Evolutionary conservation across 805 yeast genomes (phyloP).

Genomic region (Candida sphagnicola): DNA sequence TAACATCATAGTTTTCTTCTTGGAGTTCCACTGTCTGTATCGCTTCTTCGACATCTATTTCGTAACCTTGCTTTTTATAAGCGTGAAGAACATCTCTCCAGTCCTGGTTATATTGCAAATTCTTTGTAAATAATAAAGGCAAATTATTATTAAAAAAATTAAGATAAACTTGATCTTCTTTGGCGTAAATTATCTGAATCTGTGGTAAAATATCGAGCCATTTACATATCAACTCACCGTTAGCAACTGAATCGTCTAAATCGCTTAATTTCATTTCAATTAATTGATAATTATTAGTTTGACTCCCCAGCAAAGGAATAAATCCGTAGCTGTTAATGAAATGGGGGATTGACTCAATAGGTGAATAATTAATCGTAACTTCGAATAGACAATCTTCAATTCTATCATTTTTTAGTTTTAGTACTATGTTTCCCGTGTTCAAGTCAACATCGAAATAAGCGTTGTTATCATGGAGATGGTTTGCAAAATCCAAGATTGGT

Average conservation of each 20-base stretch:
- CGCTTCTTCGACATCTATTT: slow-evolving; percentile 19
- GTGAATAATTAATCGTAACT: slow-evolving; percentile 22
- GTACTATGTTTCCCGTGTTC: slow-evolving; percentile 44
- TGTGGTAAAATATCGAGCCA: slow-evolving; percentile 28
- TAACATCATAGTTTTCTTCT: slow-evolving; percentile 22
- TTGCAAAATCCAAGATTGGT: slow-evolving; percentile 65
- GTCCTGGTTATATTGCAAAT: slow-evolving; percentile 70
- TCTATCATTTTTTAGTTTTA: slow-evolving; percentile 45
- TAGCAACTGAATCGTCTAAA: background rate
- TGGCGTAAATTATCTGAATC: slow-evolving; percentile 16
- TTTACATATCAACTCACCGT: slow-evolving; percentile 12
- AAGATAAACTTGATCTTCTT: slow-evolving; percentile 10
- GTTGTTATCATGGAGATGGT: slow-evolving; percentile 46
- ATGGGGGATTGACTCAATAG: slow-evolving; percentile 18
- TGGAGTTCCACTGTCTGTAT: slow-evolving; percentile 19
- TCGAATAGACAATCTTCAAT: slow-evolving; percentile 12
- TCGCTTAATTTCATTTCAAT: slow-evolving; percentile 5
- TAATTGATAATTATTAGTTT: slow-evolving; percentile 7
- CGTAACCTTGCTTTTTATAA: slow-evolving; percentile 18
- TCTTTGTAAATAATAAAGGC: slow-evolving; percentile 41
- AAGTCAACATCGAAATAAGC: slow-evolving; percentile 58
- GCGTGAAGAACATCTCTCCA: slow-evolving; percentile 18
- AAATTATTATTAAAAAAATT: slow-evolving; percentile 15
- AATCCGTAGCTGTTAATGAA: slow-evolving; percentile 30
- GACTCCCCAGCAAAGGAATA: slow-evolving; percentile 15